A percentile compares a stretch with the other conserved stretches of the same genome.
phyloP scores from a whole-genome alignment of 2,329 filamentous ascomycete species.

The Madurella fahalii region DNA sequence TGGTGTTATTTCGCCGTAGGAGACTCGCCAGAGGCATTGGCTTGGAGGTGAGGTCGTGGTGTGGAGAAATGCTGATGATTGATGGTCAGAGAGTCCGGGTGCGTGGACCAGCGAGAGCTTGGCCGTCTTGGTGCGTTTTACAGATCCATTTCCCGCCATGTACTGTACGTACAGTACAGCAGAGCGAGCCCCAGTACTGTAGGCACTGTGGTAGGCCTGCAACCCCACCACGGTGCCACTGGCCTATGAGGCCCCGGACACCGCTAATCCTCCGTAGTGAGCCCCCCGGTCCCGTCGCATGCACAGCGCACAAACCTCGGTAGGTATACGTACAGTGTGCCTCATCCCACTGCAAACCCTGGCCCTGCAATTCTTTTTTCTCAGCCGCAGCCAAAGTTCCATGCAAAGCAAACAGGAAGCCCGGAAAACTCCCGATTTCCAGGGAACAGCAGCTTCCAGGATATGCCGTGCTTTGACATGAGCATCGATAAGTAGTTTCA shows the following conservation, averaged over 20 bases:
- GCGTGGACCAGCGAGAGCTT: conserved; percentile 6
- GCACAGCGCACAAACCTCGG: too few relatives aligned
- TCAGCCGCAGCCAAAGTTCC: not conserved
- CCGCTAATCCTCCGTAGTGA: not conserved
- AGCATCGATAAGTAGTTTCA: not conserved
- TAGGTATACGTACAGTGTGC: too few relatives aligned
- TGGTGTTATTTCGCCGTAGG: conserved; percentile 6
- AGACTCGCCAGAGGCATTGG: not conserved
- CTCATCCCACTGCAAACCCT: too few relatives aligned
- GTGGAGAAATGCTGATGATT: conserved; percentile 10
- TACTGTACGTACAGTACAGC: too few relatives aligned
- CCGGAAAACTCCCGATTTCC: not conserved
- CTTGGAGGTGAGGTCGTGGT: conserved; percentile 3
- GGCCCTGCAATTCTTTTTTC: not conserved
- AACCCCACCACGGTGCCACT: not conserved
- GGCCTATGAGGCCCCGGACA: not conserved
- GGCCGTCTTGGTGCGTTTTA: conserved; percentile 9
- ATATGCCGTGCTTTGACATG: not conserved
- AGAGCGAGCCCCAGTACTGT: not conserved
- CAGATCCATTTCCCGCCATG: not conserved
- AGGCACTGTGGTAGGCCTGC: not conserved
- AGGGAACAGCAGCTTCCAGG: too few relatives aligned
- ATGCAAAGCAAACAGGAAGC: not conserved
- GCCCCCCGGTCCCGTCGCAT: too few relatives aligned
- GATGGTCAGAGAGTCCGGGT: conserved; percentile 2